A percentile compares a stretch with the other conserved stretches of the same genome.
Evolutionary conservation across 139 green algal species (phyloP).

Genomic region (Chlorella vulgaris): DNA sequence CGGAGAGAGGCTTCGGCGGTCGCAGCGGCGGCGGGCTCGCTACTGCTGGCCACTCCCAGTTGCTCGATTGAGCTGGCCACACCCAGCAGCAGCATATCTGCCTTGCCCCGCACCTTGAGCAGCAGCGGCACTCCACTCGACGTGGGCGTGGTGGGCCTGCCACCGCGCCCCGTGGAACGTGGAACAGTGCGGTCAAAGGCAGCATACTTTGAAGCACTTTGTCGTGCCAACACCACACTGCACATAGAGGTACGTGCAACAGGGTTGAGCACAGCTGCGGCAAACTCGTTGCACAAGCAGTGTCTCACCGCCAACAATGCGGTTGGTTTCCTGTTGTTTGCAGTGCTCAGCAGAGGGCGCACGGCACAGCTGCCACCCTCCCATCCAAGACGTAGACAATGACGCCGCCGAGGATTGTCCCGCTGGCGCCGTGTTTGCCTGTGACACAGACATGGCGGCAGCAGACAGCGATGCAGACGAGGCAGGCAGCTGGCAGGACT

Average conservation of each 20-base stretch:
- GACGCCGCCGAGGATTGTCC: too few relatives aligned
- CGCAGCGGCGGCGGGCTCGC: too few relatives aligned
- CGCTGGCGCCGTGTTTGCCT: too few relatives aligned
- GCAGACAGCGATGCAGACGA: neutral
- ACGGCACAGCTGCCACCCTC: neutral
- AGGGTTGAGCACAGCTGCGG: too few relatives aligned
- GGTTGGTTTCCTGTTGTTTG: neutral
- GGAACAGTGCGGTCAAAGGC: slow-evolving; percentile 15
- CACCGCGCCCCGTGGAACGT: neutral
- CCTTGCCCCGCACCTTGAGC: neutral
- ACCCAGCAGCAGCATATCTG: neutral
- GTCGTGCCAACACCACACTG: slow-evolving; percentile 21
- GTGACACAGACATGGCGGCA: neutral
- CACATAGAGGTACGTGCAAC: slow-evolving; percentile 18
- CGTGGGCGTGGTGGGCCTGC: too few relatives aligned
- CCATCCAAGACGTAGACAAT: too few relatives aligned
- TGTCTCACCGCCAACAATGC: too few relatives aligned
- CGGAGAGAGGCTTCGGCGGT: too few relatives aligned
- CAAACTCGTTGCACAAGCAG: too few relatives aligned
- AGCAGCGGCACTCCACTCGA: slow-evolving; percentile 11
- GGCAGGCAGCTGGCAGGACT: neutral
- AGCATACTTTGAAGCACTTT: slow-evolving; percentile 41
- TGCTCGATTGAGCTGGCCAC: too few relatives aligned
- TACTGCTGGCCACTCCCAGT: too few relatives aligned
- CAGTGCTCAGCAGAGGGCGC: neutral